Evolutionary conservation across 2,329 filamentous ascomycete genomes (phyloP).

Genomic region (Cladorrhinum sp.): DNA sequence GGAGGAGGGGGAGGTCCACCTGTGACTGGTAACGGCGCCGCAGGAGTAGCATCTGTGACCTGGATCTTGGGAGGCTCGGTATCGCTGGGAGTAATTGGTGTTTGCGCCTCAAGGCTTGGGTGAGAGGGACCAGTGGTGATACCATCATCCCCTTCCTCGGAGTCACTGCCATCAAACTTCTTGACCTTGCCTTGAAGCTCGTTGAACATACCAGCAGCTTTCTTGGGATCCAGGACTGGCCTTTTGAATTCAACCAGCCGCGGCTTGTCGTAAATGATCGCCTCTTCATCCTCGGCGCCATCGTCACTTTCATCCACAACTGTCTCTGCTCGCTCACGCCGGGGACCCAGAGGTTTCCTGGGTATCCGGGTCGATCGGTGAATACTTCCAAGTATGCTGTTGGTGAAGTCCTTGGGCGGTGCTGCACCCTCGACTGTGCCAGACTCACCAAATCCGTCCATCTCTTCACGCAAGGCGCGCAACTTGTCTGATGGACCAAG

Average conservation of each 20-base stretch:
- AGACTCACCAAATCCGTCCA: conserved; percentile 63
- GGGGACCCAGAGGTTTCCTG: conserved; percentile 50
- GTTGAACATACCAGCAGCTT: conserved; percentile 61
- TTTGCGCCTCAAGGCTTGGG: conserved; percentile 68
- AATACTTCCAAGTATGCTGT: conserved; percentile 72
- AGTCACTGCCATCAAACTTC: conserved; percentile 69
- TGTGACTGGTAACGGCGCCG: conserved; percentile 24
- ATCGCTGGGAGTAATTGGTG: conserved; percentile 65
- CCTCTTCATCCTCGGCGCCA: conserved; percentile 52
- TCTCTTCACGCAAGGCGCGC: conserved; percentile 87
- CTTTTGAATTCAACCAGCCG: conserved; percentile 75
- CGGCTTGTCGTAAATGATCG: conserved; percentile 72
- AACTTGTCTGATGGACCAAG: conserved; percentile 87
- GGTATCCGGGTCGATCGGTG: conserved; percentile 57
- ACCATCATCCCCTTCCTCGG: conserved; percentile 60
- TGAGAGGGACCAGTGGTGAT: conserved; percentile 73
- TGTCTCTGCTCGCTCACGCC: conserved; percentile 36
- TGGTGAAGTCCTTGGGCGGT: conserved; percentile 62
- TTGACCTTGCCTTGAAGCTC: conserved; percentile 76
- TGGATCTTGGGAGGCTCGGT: conserved; percentile 57
- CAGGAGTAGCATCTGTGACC: conserved; percentile 46
- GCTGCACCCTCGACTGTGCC: conserved; percentile 48
- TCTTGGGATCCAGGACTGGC: conserved; percentile 63
- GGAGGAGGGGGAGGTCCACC: conserved; percentile 42
- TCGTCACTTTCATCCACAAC: conserved; percentile 50